Conservation (phyloP, 2,329 filamentous ascomycete species). For the Cadophora luteo-olivacea region DNA sequence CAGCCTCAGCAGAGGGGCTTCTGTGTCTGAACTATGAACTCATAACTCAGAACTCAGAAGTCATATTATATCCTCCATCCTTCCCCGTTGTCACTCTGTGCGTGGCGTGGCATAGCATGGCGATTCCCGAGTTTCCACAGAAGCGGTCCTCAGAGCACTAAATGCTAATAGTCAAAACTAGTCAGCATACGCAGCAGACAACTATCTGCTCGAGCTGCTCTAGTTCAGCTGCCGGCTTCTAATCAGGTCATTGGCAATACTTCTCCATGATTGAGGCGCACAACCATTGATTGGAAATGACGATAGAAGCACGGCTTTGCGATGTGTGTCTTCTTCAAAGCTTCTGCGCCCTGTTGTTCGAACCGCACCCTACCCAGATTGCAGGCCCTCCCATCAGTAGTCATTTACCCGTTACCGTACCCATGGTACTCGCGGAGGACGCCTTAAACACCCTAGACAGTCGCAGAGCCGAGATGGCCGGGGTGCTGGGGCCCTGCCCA, state of each 20-base stretch:
- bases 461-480: slow-evolving; percentile 18
- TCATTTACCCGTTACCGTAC: slow-evolving; percentile 29
- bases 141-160: slow-evolving; percentile 5
- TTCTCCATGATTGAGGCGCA: slow-evolving; percentile 15
- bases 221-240: slow-evolving; percentile 5
- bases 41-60: slow-evolving; percentile 15
- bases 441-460: not conserved
- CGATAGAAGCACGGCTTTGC: slow-evolving; percentile 2
- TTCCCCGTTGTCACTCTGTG: not conserved
- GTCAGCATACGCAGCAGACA: not conserved
- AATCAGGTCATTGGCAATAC: slow-evolving; percentile 15
- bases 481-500: slow-evolving; percentile 2
- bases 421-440: slow-evolving; percentile 26
- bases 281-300: slow-evolving; percentile 2
- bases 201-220: not conserved
- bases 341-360: slow-evolving; percentile 15
- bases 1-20: not conserved
- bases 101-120: not conserved
- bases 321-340: slow-evolving; percentile 18
- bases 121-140: slow-evolving; percentile 4
- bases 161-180: not conserved
- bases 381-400: slow-evolving; percentile 1
- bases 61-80: not conserved
- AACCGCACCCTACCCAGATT: not conserved
- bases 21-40: not conserved